phyloP scores from a whole-genome alignment of 75 land plant species.

The Pseudotsuga menziesii region DNA sequence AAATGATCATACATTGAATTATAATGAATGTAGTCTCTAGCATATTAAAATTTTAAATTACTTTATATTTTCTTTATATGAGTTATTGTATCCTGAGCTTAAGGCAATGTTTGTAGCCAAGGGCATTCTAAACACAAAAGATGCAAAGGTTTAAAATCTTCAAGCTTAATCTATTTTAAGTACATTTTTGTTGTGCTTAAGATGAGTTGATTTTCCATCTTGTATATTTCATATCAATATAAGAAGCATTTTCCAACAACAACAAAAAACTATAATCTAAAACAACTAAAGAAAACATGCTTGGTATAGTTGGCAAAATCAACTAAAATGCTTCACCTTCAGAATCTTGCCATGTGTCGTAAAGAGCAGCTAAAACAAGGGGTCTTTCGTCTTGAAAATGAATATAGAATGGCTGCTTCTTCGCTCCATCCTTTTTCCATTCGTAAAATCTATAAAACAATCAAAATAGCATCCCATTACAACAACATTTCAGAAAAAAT shows the following conservation, averaged over 20 bases:
- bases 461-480: slow-evolving; percentile 3
- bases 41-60: too few species aligned
- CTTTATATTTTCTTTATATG: too few species aligned
- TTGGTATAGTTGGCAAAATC: background rate
- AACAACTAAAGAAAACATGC: background rate
- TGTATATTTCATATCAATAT: background rate
- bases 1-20: too few species aligned
- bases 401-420: slow-evolving; percentile 89
- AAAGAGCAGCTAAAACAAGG: slow-evolving; percentile 91
- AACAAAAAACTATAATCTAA: background rate
- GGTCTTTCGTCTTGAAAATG: slow-evolving; percentile 74
- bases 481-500: background rate
- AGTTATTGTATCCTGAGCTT: too few species aligned
- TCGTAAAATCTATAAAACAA: slow-evolving; percentile 71
- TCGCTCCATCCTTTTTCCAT: slow-evolving; percentile 91
- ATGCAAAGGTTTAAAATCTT: background rate
- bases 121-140: too few species aligned
- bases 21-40: too few species aligned
- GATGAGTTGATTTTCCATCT: background rate
- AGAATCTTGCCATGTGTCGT: slow-evolving; percentile 72
- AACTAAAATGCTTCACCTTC: slow-evolving; percentile 44
- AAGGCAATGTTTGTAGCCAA: too few species aligned
- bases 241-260: background rate
- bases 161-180: background rate
- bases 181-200: background rate